Evolutionary conservation across 2,329 filamentous ascomycete species (phyloP).

Genomic region (Fusarium luffae): DNA sequence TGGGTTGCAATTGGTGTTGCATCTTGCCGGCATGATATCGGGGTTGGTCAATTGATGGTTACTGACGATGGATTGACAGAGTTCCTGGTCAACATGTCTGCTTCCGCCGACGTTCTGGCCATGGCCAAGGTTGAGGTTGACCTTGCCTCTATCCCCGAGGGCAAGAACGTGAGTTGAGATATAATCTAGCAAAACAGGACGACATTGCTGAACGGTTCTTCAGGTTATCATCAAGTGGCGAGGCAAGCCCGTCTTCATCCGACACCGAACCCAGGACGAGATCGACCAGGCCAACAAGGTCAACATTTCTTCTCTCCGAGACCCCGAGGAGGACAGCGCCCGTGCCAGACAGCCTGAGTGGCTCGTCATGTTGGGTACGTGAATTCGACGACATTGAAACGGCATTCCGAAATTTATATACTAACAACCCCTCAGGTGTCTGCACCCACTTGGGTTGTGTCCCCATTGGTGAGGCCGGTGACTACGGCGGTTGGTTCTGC

Average conservation of each 20-base stretch:
- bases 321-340: constrained; percentile 90
- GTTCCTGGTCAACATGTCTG: constrained; percentile 99
- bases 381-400: not conserved
- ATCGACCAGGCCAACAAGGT: constrained; percentile 94
- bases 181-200: not conserved
- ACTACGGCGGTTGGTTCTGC: constrained; percentile 99
- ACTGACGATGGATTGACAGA: constrained; percentile 67
- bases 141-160: constrained; percentile 91
- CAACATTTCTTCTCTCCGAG: constrained; percentile 84
- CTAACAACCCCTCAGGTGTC: constrained; percentile 71
- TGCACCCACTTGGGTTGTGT: constrained; percentile 99
- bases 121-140: constrained; percentile 99
- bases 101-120: constrained; percentile 96
- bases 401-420: not conserved
- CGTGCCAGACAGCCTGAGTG: constrained; percentile 99
- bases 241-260: constrained; percentile 99
- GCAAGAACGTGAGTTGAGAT: constrained; percentile 87
- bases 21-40: constrained; percentile 8
- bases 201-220: constrained; percentile 9
- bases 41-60: constrained; percentile 42
- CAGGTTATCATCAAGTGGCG: constrained; percentile 99
- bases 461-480: constrained; percentile 97
- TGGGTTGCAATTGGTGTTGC: constrained; percentile 45
- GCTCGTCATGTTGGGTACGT: constrained; percentile 95
- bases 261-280: constrained; percentile 92